Base-by-base conservation (phyloP, 2,329 filamentous ascomycete genomes). In the Corinectria fuckeliana region DNA sequence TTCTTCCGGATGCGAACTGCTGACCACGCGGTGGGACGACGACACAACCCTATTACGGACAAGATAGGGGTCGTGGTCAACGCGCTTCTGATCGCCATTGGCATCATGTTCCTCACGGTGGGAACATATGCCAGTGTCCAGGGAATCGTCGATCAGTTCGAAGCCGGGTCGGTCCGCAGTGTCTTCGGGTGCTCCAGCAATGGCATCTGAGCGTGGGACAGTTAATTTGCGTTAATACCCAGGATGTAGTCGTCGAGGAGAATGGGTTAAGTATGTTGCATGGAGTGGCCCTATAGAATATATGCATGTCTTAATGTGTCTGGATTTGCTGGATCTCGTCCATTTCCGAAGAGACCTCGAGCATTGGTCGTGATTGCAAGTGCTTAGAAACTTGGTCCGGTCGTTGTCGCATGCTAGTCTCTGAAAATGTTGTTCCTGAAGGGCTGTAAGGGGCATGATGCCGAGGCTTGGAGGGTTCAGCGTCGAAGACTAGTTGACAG, bases 81-180 rank as follows among this genome's bases (percentile, higher is more conserved):
- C 71, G 71, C 92, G 14, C 67, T 87, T 62, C 85, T 97, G 59
- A 93, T 95, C 58, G 25, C 83, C 2, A 86, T 90, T 16, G 93
- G 93, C 0, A 51, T 96, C n/a, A 86, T 93, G 66, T 96, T 96
- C 79, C 77, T 97, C 47, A 88, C 83, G 0, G 91, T 83, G 1
- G 93, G 93, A 34, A 97, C 93, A 3, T 97, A 97, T 71, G 87
- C 85, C 32, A 89, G 85, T 60, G 88, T 93, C 0, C 84, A 91
- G 74, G 87, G 86, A 56, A 93, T 93, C 58, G 84, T 95, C 21
- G 81, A 92, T 58, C 88, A 88, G 18, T 96, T 94, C 71, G 72
- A 82, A 28, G 76, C 81, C 1, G 85, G 86, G 3, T 78, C 78
- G 1, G 90, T 96, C 23, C 84, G 88, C 1, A 85, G 87, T 1